Evolutionary conservation across 768 basidiomycete species (phyloP), one percentile per base, ranked within the genome.

Genomic region (Macrocybe gigantea): DNA sequence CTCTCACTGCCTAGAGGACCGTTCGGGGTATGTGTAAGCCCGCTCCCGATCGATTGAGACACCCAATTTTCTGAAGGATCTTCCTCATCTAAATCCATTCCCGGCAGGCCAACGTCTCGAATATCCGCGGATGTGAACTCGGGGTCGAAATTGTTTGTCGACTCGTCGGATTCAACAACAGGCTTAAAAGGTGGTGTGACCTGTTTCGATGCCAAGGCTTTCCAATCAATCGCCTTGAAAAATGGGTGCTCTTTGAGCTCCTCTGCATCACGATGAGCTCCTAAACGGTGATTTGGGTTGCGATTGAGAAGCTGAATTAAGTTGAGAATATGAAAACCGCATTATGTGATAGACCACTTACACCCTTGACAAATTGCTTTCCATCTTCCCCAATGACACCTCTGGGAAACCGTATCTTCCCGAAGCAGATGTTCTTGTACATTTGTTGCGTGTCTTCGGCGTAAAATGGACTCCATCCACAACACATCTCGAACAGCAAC

Each of bases 391-490:
- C 85, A 56, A 98, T 97, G 33, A 97, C 94, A 45, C 88, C 94
- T 60, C 92, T 88, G 5, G 96, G 96, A 72, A 98, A 98, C 45
- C 93, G 78, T 62, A 98, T 97, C 77, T 97, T 98, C 50, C 96
- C 96, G 65, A 98, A 99, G 64, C 94, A 96, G 56, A 91, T 92
- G 68, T 89, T 93, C 75, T 93, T 93, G 73, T 99, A 99, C 96
- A 99, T 99, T 68, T 95, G 91, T 64, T 99, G 95, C 4, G 93
- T 96, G 62, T 99, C 96, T 60, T 99, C 96, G 12, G 95, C 94
- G 60, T 98, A 99, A 70, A 98, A 99, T 37, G 96, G 96, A 62
- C 89, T 93, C 96, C 96, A 98, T 5, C 96, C 96, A 56, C 96
- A 99, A 60, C 96, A 98, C 96, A 99, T 99, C 69, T 99, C 96